Conservation (phyloP, 768 basidiomycete genomes). For the Dictyophora rubrovolvata region DNA sequence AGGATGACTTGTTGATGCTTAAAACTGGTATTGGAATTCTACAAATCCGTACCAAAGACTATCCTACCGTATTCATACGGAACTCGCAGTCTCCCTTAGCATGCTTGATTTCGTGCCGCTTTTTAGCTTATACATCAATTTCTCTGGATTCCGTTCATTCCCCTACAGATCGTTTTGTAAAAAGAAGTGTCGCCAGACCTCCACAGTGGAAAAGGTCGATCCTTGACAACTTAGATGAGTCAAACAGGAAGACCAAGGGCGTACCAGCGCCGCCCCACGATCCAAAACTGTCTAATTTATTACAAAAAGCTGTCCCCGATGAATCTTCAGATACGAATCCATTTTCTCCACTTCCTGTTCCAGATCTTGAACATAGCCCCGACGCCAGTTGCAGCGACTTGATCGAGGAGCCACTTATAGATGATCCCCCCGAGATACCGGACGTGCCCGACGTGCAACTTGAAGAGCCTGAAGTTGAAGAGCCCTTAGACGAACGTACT, state of each 20-base stretch:
- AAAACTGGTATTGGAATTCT: not conserved
- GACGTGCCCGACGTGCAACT: not conserved
- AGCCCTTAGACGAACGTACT: not conserved
- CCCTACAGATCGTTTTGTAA: not conserved
- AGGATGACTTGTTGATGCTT: not conserved
- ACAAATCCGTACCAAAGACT: not conserved
- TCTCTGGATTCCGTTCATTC: not conserved
- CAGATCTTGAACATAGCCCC: not conserved
- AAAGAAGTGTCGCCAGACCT: not conserved
- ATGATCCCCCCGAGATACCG: not conserved
- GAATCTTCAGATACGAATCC: not conserved
- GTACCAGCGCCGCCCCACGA: not conserved
- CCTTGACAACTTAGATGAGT: not conserved
- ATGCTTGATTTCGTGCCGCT: not conserved
- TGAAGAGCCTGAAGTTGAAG: not conserved
- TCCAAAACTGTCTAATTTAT: not conserved
- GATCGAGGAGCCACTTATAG: not conserved
- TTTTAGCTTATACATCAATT: not conserved
- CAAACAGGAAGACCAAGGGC: not conserved
- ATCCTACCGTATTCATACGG: not conserved
- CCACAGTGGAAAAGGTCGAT: not conserved
- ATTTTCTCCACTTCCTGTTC: not conserved
- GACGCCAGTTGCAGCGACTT: not conserved
- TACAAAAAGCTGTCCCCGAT: not conserved
- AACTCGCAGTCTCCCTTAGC: not conserved